Conservation (phyloP, 1,284 basidiomycete species). For the Jaminaea rosea region DNA sequence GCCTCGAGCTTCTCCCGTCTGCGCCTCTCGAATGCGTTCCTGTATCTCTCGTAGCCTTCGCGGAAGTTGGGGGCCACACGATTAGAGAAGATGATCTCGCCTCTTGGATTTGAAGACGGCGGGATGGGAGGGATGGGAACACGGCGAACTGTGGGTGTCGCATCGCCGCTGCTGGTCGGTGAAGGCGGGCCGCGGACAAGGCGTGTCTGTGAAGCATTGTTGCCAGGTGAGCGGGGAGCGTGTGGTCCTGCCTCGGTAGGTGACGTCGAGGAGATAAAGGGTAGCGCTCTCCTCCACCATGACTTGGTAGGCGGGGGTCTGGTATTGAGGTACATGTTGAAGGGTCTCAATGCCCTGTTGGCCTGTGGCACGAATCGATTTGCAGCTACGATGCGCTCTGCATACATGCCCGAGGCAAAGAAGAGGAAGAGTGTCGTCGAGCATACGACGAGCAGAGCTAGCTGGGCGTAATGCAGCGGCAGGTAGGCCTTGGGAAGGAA, state of each 20-base stretch:
- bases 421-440: conserved; percentile 79
- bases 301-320: conserved; percentile 59
- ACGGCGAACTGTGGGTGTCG: background rate
- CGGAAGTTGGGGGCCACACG: conserved; percentile 72
- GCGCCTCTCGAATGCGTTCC: conserved; percentile 76
- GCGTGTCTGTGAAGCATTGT: background rate
- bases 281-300: background rate
- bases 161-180: too few species aligned
- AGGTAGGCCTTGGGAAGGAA: conserved; percentile 53
- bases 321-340: conserved; percentile 96
- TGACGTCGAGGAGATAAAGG: background rate
- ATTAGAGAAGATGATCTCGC: conserved; percentile 90
- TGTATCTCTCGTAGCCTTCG: conserved; percentile 85
- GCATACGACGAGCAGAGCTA: conserved; percentile 34
- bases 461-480: conserved; percentile 23
- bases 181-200: background rate
- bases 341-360: conserved; percentile 76
- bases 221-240: background rate
- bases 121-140: conserved; percentile 67
- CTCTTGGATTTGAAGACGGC: conserved; percentile 76
- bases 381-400: conserved; percentile 90
- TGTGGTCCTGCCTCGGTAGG: background rate
- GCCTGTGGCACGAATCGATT: conserved; percentile 90
- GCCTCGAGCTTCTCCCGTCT: conserved; percentile 56
- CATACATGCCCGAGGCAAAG: conserved; percentile 92